Evolutionary conservation across 1,284 basidiomycete species (phyloP).

Genomic region (Sporisorium sorghi): DNA sequence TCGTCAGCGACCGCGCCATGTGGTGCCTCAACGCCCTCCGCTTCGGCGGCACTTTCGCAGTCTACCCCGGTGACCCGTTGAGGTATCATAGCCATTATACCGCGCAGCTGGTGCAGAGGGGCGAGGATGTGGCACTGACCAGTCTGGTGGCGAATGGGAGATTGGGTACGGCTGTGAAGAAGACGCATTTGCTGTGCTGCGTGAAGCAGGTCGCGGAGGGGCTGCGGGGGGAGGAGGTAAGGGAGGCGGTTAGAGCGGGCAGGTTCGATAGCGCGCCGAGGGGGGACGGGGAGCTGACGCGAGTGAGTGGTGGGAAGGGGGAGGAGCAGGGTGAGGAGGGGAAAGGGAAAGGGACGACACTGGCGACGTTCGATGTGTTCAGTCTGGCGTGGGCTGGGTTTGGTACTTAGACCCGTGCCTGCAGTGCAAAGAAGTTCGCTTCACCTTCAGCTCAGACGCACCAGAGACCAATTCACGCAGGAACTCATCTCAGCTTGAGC

Average conservation of each 20-base stretch:
- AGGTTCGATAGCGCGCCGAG: slow-evolving; percentile 13
- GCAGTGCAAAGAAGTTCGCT: too few species aligned
- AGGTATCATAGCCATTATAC: slow-evolving; percentile 98
- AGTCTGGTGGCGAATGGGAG: slow-evolving; percentile 92
- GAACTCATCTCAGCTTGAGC: too few species aligned
- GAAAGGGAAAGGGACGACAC: slow-evolving; percentile 9
- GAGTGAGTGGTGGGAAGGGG: background rate
- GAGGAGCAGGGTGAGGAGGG: background rate
- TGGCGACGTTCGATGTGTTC: slow-evolving; percentile 57
- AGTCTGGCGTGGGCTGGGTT: slow-evolving; percentile 68
- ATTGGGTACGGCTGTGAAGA: slow-evolving; percentile 96
- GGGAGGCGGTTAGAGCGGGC: background rate
- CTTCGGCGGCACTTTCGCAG: slow-evolving; percentile 94
- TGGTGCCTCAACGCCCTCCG: slow-evolving; percentile 81
- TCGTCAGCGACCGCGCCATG: slow-evolving; percentile 74
- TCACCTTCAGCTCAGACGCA: background rate
- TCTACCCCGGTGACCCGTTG: slow-evolving; percentile 96
- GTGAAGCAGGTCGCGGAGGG: background rate
- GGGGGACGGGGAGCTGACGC: slow-evolving; percentile 12
- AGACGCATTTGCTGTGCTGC: slow-evolving; percentile 89
- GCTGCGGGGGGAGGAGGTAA: background rate
- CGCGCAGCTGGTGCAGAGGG: slow-evolving; percentile 70
- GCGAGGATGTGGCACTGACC: slow-evolving; percentile 4
- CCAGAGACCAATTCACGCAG: background rate
- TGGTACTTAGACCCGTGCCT: slow-evolving; percentile 58